phyloP scores from a whole-genome alignment of 305 asterid species.

The Fraxinus sp. region DNA sequence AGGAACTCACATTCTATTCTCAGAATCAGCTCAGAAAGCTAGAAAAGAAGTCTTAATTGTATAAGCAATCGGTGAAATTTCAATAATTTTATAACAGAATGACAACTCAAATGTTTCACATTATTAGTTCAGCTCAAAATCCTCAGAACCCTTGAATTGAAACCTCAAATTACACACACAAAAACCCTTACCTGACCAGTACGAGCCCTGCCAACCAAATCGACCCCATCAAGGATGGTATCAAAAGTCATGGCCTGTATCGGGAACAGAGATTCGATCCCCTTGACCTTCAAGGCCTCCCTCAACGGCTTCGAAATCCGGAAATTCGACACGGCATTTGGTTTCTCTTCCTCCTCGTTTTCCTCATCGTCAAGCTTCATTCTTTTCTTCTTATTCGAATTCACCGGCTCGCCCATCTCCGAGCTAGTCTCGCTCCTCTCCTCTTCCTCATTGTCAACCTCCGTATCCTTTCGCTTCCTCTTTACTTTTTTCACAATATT shows the following conservation, averaged over 20 bases:
- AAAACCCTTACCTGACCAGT: background rate
- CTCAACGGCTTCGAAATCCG: slow-evolving; percentile 65
- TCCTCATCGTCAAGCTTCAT: slow-evolving; percentile 31
- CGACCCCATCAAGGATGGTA: slow-evolving; percentile 67
- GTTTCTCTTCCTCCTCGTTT: slow-evolving; percentile 43
- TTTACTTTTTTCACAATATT: slow-evolving; percentile 39
- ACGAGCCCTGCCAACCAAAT: slow-evolving; percentile 85
- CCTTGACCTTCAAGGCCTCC: slow-evolving; percentile 54
- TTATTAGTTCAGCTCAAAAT: background rate
- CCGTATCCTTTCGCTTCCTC: slow-evolving; percentile 62
- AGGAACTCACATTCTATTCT: background rate
- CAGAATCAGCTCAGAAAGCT: background rate
- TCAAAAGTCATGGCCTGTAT: slow-evolving; percentile 88
- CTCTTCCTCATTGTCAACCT: slow-evolving; percentile 43
- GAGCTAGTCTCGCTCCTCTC: slow-evolving; percentile 74
- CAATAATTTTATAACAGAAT: background rate
- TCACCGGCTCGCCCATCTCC: slow-evolving; percentile 68
- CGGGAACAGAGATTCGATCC: slow-evolving; percentile 69
- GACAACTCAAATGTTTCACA: background rate
- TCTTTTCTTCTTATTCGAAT: slow-evolving; percentile 48
- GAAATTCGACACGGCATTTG: slow-evolving; percentile 60
- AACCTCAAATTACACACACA: background rate
- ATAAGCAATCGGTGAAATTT: background rate
- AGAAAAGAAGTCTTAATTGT: background rate
- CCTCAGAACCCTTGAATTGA: background rate